Base-by-base conservation (phyloP, 331 rosid species). In the Dryas integrifolia region DNA sequence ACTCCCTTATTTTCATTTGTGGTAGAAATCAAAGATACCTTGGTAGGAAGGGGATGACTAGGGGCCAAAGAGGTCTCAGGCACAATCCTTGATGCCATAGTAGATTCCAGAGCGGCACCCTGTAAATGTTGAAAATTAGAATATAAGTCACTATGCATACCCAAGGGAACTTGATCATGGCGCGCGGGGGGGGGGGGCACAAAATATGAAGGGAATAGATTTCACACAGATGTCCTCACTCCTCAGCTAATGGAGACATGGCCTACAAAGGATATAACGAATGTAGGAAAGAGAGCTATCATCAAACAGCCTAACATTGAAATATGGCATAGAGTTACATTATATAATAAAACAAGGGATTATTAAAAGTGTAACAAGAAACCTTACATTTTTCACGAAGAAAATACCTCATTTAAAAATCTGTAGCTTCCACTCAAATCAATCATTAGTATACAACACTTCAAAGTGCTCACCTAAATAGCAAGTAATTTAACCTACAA, bases 1-100 rank as follows among this genome's bases (percentile, higher is more conserved):
- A 94, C 92, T 76, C 96, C 98, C 97, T 91, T 94, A 91, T 94
- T 94, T 89, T 94, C 98, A 94, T 91, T 86, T 84, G 98, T 81
- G 86, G 98, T 94, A 94, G 90, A 86, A 94, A 88, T 91, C 44
- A 79, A 86, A 88, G 97, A 94, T 91, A 94, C 98, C 98, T 94
- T 94, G 84, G 83, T 83, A 81, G 96, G 86, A 72, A 71, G 76
- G 82, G 91, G 72, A 81, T 88, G 82, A 85, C 79, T 47, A 67
- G 82, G 82, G 80, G 87, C 51, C 52, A 81, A 11, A 71, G 89
- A 81, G 73, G 86, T 76, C 83, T 86, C 90, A 21, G 90, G 85
- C 81, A 83, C 82, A 77, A 73, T 81, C 73, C 85, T 69, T 47
- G 86, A 86, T 70, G 83, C 70, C 84, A 58, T 82, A 66, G 85